A percentile compares a stretch with the other conserved stretches of the same genome.
phyloP scores from a whole-genome alignment of 768 basidiomycete species.

The Suillus americanus region DNA sequence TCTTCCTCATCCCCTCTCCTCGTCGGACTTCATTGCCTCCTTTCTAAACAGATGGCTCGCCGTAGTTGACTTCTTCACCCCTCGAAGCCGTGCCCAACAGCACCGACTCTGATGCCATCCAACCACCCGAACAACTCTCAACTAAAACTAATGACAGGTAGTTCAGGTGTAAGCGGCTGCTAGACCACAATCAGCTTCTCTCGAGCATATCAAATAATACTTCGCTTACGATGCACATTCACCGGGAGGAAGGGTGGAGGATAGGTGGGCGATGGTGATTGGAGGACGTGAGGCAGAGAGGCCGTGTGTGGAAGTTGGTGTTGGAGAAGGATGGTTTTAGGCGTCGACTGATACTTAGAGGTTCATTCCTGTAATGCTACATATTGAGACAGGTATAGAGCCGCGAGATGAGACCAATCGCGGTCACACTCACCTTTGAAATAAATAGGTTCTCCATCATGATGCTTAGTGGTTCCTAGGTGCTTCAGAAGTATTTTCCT shows the following conservation, averaged over 20 bases:
- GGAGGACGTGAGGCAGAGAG: neutral
- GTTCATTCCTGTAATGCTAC: neutral
- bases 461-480: no score
- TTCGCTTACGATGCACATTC: neutral
- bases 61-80: neutral
- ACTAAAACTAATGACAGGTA: neutral
- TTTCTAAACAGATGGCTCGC: neutral
- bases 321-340: neutral
- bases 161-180: neutral
- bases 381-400: neutral
- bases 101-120: neutral
- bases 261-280: neutral
- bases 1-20: no score
- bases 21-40: neutral
- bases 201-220: neutral
- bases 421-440: neutral
- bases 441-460: neutral
- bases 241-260: neutral
- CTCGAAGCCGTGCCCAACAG: neutral
- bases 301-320: neutral
- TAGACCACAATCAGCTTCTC: neutral
- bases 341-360: neutral
- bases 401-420: neutral
- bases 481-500: no score
- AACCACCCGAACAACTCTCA: no score